Evolutionary conservation across 208 protist genomes (phyloP), one percentile per base, ranked within the genome.

Genomic region (Eutreptiella sp.): DNA sequence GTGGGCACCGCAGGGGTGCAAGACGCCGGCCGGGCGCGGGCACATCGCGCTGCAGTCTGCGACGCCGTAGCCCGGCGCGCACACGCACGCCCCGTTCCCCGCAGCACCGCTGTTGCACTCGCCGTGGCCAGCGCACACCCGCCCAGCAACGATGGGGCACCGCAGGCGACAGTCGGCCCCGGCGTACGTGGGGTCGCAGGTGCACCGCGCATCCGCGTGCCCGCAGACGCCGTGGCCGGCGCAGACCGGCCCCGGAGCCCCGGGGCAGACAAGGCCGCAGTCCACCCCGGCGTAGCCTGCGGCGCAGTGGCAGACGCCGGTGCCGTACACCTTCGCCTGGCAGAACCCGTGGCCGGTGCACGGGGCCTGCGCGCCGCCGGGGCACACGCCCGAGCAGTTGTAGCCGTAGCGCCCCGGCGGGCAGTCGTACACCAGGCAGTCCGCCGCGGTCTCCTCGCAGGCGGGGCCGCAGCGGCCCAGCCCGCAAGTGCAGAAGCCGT

Each of bases 401-500:
- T 4, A 4, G 11, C 58, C 58, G 26, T 62, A 64, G 28, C 46
- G 63, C 29, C 58, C 58, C 9, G 4, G 21, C n/a, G 23, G 5
- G 43, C 58, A 64, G 21, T 14, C 16, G 21, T 14, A 21, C 19
- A 14, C 16, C 43, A 27, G 9, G 9, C 19, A 21, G 16, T 23
- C n/a, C 9, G 5, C 14, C 9, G 19, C 16, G 9, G 23, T 24
- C 21, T 27, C 43, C 9, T 9, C 43, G 26, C 21, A 29, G 19
- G 5, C 5, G n/a, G 9, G 9, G 19, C 9, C 26, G 43, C 43
- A 21, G 43, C 26, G 9, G 43, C 5, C 16, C 19, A 14, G 26
- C 16, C 58, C 21, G 36, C 70, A 76, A 5, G 43, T 48, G 35
- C 70, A 72, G 42, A 48, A 5, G 33, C 57, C 5, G 55, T 64